phyloP scores from a whole-genome alignment of 225 moss, liverwort and hornwort genomes.

The Neckera pumila region DNA sequence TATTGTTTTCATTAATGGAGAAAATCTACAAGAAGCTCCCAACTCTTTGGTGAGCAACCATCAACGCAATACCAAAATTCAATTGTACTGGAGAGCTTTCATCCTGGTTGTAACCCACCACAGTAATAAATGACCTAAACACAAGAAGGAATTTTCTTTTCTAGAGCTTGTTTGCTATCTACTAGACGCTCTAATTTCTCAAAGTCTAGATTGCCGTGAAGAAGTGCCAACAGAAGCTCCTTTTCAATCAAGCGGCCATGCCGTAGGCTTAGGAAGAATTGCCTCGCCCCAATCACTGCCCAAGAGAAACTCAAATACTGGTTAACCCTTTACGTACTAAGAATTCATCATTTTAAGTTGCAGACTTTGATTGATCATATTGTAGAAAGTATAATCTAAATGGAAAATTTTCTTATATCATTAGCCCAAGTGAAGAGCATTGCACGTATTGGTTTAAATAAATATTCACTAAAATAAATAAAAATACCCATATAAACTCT shows the following conservation, averaged over 20 bases:
- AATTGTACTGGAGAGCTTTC: neutral
- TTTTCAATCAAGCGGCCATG: conserved; percentile 61
- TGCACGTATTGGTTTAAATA: no score
- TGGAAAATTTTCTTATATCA: no score
- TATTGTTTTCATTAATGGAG: neutral
- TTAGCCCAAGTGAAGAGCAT: no score
- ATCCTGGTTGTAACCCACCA: neutral
- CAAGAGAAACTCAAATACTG: neutral
- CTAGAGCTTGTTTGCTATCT: neutral
- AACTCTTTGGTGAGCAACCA: neutral
- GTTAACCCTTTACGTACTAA: no score
- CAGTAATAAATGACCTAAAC: neutral
- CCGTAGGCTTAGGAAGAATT: conserved; percentile 73
- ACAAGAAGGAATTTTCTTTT: neutral
- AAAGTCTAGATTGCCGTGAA: conserved; percentile 47
- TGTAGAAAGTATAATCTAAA: no score
- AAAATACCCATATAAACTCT: no score
- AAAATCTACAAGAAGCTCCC: neutral
- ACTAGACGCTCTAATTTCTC: neutral
- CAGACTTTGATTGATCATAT: no score
- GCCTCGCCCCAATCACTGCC: conserved; percentile 69
- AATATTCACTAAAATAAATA: no score
- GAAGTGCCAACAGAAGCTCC: conserved; percentile 45
- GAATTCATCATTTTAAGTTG: no score
- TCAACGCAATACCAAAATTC: neutral